Base-by-base conservation (phyloP, 2,329 filamentous ascomycete species). In the Chaetothyriales sp. region DNA sequence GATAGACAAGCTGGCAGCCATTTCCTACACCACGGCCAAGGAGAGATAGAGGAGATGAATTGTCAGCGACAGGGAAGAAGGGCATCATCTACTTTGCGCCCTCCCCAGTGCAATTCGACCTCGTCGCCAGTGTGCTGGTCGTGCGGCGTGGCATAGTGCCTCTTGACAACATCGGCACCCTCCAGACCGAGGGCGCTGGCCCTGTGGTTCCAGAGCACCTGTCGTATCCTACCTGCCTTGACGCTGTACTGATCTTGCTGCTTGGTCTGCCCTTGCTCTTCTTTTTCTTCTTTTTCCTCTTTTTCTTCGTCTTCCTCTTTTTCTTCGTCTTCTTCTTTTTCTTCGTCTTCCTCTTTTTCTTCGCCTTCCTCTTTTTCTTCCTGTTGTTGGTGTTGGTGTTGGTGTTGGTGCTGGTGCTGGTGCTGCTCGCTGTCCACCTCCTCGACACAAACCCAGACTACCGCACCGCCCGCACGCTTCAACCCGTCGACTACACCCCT, bases 401-500 rank as follows among this genome's bases (percentile, higher is more conserved):
- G n/a, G n/a, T n/a, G n/a, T n/a, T n/a, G n/a, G n/a, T n/a, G n/a
- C n/a, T n/a, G n/a, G n/a, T n/a, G n/a, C n/a, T n/a, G n/a, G n/a
- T 20, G 22, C 9, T 28, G 19, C 18, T 10, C n/a, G 3, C 44
- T 20, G 44, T 47, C 63, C 49, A 63, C 52, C 53, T 68, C 67
- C 53, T 71, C 65, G 62, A 72, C 65, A 60, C 59, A 57, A 20
- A 72, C 65, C 70, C 71, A 94, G 0, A 82, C 81, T 73, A 95
- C 77, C 0, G 88, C 85, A 70, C 77, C 81, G 40, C 70, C 66
- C 62, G 83, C 85, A 53, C 79, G 71, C 4, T 76, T 75, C 58
- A 95, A 63, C 20, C 86, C 81, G 47, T 88, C 81, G 52, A 86
- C 72, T 2, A 94, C 81, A 1, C 89, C 90, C 62, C 80, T 85